phyloP scores from a whole-genome alignment of 177 flowering plant genomes.

The Tripterygium wilfordii region DNA sequence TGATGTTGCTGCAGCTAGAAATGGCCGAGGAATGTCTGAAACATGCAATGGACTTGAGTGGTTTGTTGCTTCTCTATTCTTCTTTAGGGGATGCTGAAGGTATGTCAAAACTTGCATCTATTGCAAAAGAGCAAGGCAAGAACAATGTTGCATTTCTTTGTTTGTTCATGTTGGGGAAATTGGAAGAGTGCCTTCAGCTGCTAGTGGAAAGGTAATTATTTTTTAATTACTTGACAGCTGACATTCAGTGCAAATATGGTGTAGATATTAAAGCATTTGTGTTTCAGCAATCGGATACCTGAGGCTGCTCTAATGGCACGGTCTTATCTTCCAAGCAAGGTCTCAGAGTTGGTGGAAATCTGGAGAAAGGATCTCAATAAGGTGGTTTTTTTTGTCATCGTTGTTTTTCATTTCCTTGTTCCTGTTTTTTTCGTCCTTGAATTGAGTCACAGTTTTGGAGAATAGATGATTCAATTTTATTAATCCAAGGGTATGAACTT shows the following conservation, averaged over 20 bases:
- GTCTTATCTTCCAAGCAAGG: constrained; percentile 97
- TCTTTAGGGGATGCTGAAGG: constrained; percentile 93
- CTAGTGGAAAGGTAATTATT: constrained; percentile 75
- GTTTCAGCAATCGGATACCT: constrained; percentile 91
- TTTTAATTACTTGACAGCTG: neutral
- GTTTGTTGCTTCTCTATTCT: constrained; percentile 81
- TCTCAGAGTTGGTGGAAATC: constrained; percentile 77
- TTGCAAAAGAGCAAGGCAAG: constrained; percentile 92
- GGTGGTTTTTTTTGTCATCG: constrained; percentile 31
- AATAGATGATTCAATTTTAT: too few species aligned
- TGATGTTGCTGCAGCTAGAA: constrained; percentile 61
- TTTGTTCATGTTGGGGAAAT: constrained; percentile 79
- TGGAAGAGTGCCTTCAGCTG: constrained; percentile 92
- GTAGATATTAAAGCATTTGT: constrained; percentile 2
- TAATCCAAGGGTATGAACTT: too few species aligned
- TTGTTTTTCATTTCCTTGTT: neutral
- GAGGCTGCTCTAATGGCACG: constrained; percentile 99
- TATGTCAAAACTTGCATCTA: constrained; percentile 62
- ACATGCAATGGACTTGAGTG: constrained; percentile 85
- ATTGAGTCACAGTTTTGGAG: too few species aligned
- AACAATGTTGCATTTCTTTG: constrained; percentile 94
- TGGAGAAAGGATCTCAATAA: constrained; percentile 94
- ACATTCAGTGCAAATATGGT: neutral
- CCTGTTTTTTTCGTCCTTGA: too few species aligned
- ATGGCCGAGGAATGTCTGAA: constrained; percentile 90